A percentile compares a stretch with the other conserved stretches of the same genome.
These are phyloP conservation scores for Thelonectria olida DNA, from an alignment of 2,329 filamentous ascomycete genomes.

Conservation along the genomic window DNA sequence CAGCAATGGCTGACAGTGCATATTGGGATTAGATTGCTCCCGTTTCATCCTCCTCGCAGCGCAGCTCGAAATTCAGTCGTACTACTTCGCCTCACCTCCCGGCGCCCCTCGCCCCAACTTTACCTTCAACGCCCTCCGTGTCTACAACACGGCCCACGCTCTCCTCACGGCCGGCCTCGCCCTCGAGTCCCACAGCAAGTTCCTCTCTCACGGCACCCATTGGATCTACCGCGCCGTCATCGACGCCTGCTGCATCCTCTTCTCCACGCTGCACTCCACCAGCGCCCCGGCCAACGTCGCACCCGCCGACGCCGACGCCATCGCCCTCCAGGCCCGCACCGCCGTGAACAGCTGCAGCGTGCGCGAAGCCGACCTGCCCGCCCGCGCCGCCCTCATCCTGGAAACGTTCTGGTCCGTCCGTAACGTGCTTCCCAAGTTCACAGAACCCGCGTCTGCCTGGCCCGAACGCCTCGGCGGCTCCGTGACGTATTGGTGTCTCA, in stretches of 20 bases:
- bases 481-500: conserved; percentile 60
- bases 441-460: conserved; percentile 52
- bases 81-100: conserved; percentile 60
- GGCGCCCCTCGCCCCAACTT: conserved; percentile 48
- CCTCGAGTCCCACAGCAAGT: conserved; percentile 51
- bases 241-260: conserved; percentile 55
- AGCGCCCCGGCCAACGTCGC: conserved; percentile 46
- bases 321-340: conserved; percentile 45
- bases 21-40: conserved; percentile 51
- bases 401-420: conserved; percentile 59
- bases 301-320: conserved; percentile 40
- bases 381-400: conserved; percentile 55
- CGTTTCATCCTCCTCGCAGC: conserved; percentile 59
- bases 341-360: conserved; percentile 55
- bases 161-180: conserved; percentile 54
- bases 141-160: conserved; percentile 58
- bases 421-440: conserved; percentile 48
- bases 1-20: background rate
- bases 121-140: conserved; percentile 55
- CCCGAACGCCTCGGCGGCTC: conserved; percentile 59
- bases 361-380: conserved; percentile 59
- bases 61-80: conserved; percentile 62
- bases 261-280: conserved; percentile 57
- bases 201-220: conserved; percentile 59
- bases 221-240: conserved; percentile 59